Evolutionary conservation across 106 monocot species (phyloP).

Genomic region (Xerophyta viscosa): DNA sequence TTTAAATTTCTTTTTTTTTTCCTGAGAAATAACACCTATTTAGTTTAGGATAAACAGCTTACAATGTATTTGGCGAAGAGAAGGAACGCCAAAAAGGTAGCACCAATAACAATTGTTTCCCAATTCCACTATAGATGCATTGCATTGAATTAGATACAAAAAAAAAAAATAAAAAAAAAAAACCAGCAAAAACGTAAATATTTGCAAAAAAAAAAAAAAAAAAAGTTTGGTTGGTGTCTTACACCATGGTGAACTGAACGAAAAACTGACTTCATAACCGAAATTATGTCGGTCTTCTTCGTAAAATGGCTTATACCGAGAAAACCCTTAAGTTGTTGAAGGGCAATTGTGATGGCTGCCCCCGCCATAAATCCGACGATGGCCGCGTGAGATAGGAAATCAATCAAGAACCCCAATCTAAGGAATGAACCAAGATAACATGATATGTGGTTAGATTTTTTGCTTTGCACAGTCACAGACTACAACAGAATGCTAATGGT

Average conservation of each 20-base stretch:
- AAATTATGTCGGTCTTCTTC: conserved; percentile 33
- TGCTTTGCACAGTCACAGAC: too few species aligned
- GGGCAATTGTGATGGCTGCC: conserved; percentile 58
- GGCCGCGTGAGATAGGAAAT: conserved; percentile 62
- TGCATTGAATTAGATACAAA: not conserved
- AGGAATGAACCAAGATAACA: too few species aligned
- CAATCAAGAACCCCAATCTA: conserved; percentile 66
- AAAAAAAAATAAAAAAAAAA: too few species aligned
- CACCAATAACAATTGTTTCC: conserved; percentile 59
- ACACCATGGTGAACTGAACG: conserved; percentile 34
- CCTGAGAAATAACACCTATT: too few species aligned
- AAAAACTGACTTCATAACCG: conserved; percentile 48
- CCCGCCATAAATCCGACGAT: conserved; percentile 72
- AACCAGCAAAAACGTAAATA: too few species aligned
- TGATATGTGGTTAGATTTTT: too few species aligned
- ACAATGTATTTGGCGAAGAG: conserved; percentile 64
- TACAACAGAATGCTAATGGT: too few species aligned
- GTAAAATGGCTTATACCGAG: conserved; percentile 47
- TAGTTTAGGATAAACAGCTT: too few species aligned
- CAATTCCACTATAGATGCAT: conserved; percentile 65
- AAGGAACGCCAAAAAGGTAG: conserved; percentile 49
- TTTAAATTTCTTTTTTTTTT: too few species aligned
- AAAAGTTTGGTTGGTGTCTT: not conserved
- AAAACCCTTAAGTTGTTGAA: conserved; percentile 66
- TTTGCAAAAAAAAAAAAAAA: too few species aligned